Base-by-base conservation (phyloP, 2,329 filamentous ascomycete genomes). In the Sclerotinia spermophila region DNA sequence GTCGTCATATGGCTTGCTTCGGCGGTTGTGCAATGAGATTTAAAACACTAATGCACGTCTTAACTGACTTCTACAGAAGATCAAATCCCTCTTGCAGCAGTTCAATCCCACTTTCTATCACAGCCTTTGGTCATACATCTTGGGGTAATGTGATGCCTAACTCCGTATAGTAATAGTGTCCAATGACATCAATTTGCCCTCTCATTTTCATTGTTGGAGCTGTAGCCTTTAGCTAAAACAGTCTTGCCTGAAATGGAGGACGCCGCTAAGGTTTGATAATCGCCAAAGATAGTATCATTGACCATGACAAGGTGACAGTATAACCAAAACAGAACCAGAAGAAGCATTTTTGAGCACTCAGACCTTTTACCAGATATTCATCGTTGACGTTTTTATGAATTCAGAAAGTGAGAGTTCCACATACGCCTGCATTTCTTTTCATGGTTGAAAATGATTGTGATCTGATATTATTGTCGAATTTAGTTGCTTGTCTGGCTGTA, bases 321-420 rank as follows among this genome's bases (percentile, higher is more conserved):
- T 65, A 68, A 58, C 61, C 75, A 75, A 77, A 77, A 77, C 78
- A 79, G 79, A 81, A 86, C 84, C 86, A 83, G 84, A 79, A 79
- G 80, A 77, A 78, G 75, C 71, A 62, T 73, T 73, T 73, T 80
- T 78, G 77, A 80, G 82, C 81, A 80, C 84, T 89, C 86, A 82
- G 86, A 86, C 87, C 87, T 89, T 89, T 89, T 89, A 89, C 87
- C 87, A 87, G 77, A 80, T 78, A 73, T 78, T 84, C 86, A 88
- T 89, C 87, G 86, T 83, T 71, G 80, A 78, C 76, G 73, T 69
- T 67, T 21, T 44, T 65, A 44, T 65, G 15, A 51, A 56, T 55
- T 24, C 35, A 59, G 33, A 38, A 45, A 35, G 38, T 38, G 51
- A 38, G 15, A 67, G 27, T 48, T 45, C 21, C 67, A 75, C 73